Evolutionary conservation across 2,329 filamentous ascomycete genomes (phyloP), one percentile per base, ranked within the genome.

Genomic region (Penicillium sp.): DNA sequence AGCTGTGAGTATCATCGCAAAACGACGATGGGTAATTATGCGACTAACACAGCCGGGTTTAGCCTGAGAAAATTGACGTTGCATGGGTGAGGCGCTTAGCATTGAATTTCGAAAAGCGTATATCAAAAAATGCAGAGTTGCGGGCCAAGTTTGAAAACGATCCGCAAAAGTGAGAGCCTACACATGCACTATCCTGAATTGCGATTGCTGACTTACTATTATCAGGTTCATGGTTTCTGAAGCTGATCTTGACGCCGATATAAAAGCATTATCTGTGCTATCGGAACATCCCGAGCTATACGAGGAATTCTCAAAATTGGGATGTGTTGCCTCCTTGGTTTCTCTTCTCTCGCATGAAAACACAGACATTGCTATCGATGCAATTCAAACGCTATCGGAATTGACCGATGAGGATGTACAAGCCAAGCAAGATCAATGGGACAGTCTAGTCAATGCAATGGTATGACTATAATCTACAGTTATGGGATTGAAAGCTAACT

Each of bases 291-390:
- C 92, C 3, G 87, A 89, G 59, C 80, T 96, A 20, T 97, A 94
- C 71, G 77, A 78, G 12, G 90, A 95, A 60, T 91, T 96, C 66
- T 86, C 88, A 30, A 86, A 85, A 62, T 78, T 91, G 52, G 89
- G 89, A 20, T 89, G 85, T 58, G 84, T 86, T 0, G 83, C 75
- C 4, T 92, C 87, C 55, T 74, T 99, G 51, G 90, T 96, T 1
- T 84, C 87, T 1, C 74, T 99, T 52, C 77, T 99, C 49, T 88
- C 93, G 16, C 94, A 99, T 70, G 94, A 99, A 66, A 99, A 99
- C 70, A 93, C 92, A 0, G 94, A 99, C 68, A 95, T 99, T 62
- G 91, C 94, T 11, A 96, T 97, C 65, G 90, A 88, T 61, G 90
- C 88, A 0, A 86, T 96, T 50, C 89, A 97, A 75, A 89, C 97